Evolutionary conservation across 805 yeast genomes (phyloP).

Genomic region (Zygosaccharomyces rouxii): DNA sequence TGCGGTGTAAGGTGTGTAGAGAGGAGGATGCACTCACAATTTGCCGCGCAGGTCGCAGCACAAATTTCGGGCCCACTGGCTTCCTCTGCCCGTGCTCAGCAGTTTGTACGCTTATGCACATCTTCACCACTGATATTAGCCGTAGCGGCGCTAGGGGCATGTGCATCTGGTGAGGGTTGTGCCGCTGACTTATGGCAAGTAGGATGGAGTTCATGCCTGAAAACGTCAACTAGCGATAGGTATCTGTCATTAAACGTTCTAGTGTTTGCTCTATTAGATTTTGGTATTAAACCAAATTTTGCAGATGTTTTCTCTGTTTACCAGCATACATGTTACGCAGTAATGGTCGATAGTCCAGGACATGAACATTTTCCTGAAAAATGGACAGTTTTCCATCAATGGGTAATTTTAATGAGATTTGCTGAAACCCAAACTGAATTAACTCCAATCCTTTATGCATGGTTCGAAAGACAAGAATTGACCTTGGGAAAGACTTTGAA

Average conservation of each 20-base stretch:
- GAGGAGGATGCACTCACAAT: slow-evolving; percentile 1
- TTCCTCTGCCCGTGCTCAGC: slow-evolving; percentile 1
- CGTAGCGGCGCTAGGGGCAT: slow-evolving; percentile 1
- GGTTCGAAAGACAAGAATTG: slow-evolving; percentile 6
- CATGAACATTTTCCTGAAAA: slow-evolving; percentile 4
- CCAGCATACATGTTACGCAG: slow-evolving; percentile 13
- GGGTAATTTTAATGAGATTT: slow-evolving; percentile 14
- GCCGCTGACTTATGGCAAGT: slow-evolving; percentile 2
- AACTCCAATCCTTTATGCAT: slow-evolving; percentile 8
- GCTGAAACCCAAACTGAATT: slow-evolving; percentile 9
- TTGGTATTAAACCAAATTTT: slow-evolving; percentile 3
- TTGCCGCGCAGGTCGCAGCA: background rate
- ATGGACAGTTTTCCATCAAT: slow-evolving; percentile 16
- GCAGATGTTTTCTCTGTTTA: slow-evolving; percentile 12
- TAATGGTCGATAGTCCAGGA: background rate
- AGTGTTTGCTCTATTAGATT: slow-evolving; percentile 2
- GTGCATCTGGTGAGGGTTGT: background rate
- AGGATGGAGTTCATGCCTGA: background rate
- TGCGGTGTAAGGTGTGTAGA: slow-evolving; percentile 1
- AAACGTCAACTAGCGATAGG: slow-evolving; percentile 1
- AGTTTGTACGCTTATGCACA: background rate
- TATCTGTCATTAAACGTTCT: slow-evolving; percentile 2
- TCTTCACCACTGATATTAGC: slow-evolving; percentile 3
- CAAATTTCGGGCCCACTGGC: background rate
- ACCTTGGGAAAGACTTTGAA: background rate